Conservation (phyloP, 2,329 filamentous ascomycete genomes). For the Trichoderma sp. region DNA sequence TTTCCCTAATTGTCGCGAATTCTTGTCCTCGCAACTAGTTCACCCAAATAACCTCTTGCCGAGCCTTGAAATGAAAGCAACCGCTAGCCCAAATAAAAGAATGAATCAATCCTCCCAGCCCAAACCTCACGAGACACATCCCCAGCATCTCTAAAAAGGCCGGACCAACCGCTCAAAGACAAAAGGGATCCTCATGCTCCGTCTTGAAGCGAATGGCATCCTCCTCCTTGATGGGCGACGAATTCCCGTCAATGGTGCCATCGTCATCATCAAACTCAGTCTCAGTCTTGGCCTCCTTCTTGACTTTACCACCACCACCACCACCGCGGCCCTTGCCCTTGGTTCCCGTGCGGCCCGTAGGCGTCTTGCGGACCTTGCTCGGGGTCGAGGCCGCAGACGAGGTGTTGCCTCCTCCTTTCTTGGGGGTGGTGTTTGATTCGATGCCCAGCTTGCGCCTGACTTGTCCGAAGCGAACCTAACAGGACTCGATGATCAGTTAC, state of each 20-base stretch:
- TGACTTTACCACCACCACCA: conserved; percentile 16
- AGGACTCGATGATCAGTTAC: background rate
- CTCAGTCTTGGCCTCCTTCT: conserved; percentile 33
- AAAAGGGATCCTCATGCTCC: conserved; percentile 30
- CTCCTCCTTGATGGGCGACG: conserved; percentile 29
- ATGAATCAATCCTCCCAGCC: background rate
- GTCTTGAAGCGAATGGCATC: background rate
- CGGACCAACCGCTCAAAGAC: background rate
- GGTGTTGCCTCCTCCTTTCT: conserved; percentile 33
- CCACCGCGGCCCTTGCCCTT: conserved; percentile 34
- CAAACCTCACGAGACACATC: background rate
- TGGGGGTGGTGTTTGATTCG: conserved; percentile 32
- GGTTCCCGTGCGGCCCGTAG: conserved; percentile 31
- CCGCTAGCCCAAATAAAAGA: background rate
- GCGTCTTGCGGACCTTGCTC: conserved; percentile 39
- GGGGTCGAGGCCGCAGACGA: conserved; percentile 30
- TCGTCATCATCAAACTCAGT: conserved; percentile 27
- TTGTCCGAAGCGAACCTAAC: conserved; percentile 52
- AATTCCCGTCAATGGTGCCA: conserved; percentile 18
- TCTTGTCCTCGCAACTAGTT: background rate
- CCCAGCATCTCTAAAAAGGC: background rate
- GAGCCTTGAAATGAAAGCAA: background rate
- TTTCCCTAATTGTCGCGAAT: too few species aligned
- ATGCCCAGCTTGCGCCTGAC: conserved; percentile 53
- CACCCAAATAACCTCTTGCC: too few species aligned